Evolutionary conservation across 139 green algal genomes (phyloP), one percentile per base, ranked within the genome.

Genomic region (Mesotaenium endlicherianum): DNA sequence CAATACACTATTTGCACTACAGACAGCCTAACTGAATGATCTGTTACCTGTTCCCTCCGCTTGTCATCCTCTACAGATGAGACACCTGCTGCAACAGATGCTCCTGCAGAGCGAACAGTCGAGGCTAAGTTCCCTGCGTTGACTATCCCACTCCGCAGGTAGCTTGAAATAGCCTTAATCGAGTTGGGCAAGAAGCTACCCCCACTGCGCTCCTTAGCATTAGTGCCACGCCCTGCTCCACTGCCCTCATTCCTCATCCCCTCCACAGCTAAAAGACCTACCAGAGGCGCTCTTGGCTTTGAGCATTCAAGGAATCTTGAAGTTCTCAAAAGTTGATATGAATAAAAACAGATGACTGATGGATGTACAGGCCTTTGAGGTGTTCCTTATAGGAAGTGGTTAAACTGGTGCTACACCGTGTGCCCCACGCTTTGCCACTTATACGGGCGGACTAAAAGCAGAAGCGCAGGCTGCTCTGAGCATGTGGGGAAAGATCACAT

Each of bases 1-100:
- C n/a, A n/a, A n/a, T n/a, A n/a, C n/a, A n/a, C n/a, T n/a, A n/a
- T n/a, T n/a, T n/a, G n/a, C n/a, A n/a, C n/a, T n/a, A n/a, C n/a
- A n/a, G n/a, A n/a, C n/a, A n/a, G n/a, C n/a, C n/a, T n/a, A n/a
- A n/a, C n/a, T n/a, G n/a, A n/a, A n/a, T n/a, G n/a, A n/a, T n/a
- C n/a, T n/a, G n/a, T n/a, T 26, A 82, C 75, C 75, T 82, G 75
- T 43, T 82, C 75, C 75, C 45, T 59, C 14, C 50, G n/a, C 47
- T 45, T n/a, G n/a, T 75, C 50, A 3, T 82, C 75, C 17, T 82
- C 75, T 0, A n/a, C 20, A 43, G 31, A 11, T 20, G 75, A 16
- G 36, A 82, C n/a, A 20, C 44, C 75, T 16, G 49, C 75, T 3
- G 75, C 75, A 36, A 82, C 60, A 14, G 75, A 43, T 14, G 75